Conservation (phyloP, 1,139 yeast genomes). For the Taphrina populina region DNA sequence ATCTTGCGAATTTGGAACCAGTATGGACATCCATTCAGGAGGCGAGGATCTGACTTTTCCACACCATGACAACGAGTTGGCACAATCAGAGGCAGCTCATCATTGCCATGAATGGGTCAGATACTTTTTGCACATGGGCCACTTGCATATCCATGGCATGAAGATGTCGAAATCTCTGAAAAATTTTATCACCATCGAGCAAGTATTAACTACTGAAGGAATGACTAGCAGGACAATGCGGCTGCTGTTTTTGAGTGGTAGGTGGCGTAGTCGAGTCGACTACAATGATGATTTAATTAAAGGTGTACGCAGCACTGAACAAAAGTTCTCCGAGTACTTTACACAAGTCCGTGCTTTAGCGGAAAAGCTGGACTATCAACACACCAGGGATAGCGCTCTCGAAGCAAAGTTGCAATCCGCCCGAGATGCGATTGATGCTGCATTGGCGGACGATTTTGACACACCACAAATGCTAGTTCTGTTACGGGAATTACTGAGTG, state of each 20-base stretch:
- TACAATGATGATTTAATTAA: constrained; percentile 73
- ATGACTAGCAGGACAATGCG: constrained; percentile 80
- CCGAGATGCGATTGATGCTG: constrained; percentile 14
- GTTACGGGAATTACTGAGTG: constrained; percentile 23
- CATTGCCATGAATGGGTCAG: constrained; percentile 93
- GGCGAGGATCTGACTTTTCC: constrained; percentile 98
- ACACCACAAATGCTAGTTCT: constrained; percentile 24
- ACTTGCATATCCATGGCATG: constrained; percentile 95
- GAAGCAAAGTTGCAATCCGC: background rate
- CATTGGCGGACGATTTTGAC: constrained; percentile 28
- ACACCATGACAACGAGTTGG: constrained; percentile 98
- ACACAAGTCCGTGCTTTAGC: constrained; percentile 68
- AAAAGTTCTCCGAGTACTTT: constrained; percentile 63
- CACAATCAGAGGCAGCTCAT: constrained; percentile 92
- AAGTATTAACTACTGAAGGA: constrained; percentile 61
- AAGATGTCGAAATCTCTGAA: constrained; percentile 95
- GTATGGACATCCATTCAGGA: constrained; percentile 93
- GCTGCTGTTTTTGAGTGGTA: constrained; percentile 81
- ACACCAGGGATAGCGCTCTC: background rate
- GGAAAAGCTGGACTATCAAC: constrained; percentile 39
- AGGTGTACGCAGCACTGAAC: constrained; percentile 29
- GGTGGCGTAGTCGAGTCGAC: constrained; percentile 91
- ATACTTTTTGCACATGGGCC: constrained; percentile 95
- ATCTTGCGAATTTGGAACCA: constrained; percentile 74
- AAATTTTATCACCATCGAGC: constrained; percentile 90